A percentile compares a stretch with the other conserved stretches of the same genome.
Evolutionary conservation across 306 rosid genomes (phyloP).

Genomic region (Alnus glutinosa): DNA sequence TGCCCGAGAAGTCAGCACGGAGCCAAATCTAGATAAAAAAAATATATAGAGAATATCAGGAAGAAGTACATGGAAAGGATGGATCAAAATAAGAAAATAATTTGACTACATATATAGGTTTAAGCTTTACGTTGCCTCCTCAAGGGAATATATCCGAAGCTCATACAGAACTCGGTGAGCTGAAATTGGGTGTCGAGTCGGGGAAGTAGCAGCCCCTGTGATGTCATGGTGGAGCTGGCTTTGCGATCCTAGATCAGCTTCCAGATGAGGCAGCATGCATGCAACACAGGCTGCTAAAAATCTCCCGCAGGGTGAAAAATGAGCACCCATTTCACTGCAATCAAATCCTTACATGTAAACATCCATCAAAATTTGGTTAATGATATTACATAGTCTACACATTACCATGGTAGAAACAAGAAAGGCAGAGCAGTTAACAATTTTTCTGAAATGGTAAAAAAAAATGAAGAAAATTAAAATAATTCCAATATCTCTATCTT

Average conservation of each 20-base stretch:
- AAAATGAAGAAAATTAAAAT: neutral
- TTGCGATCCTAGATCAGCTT: constrained; percentile 81
- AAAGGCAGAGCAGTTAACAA: neutral
- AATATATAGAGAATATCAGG: constrained; percentile 19
- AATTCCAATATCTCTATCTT: constrained; percentile 3
- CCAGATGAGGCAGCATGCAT: constrained; percentile 84
- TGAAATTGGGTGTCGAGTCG: constrained; percentile 92
- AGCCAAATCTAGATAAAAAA: constrained; percentile 63
- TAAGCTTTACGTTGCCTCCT: constrained; percentile 78
- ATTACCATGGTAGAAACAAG: neutral
- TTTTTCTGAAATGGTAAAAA: neutral
- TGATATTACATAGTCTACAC: neutral
- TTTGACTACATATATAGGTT: constrained; percentile 8
- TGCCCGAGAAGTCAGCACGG: constrained; percentile 87
- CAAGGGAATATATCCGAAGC: constrained; percentile 93
- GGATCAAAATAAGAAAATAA: constrained; percentile 12
- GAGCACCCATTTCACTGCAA: constrained; percentile 99
- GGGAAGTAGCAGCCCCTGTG: constrained; percentile 74
- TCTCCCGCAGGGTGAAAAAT: constrained; percentile 98
- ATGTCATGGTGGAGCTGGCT: constrained; percentile 62
- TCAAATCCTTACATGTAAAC: constrained; percentile 17
- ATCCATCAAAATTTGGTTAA: constrained; percentile 7
- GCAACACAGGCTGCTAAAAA: constrained; percentile 99
- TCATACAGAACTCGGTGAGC: constrained; percentile 93
- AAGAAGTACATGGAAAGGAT: constrained; percentile 25